A percentile compares a stretch with the other conserved stretches of the same genome.
Evolutionary conservation across 257 asterid species (phyloP).

Genomic region (Primulina eburnea): DNA sequence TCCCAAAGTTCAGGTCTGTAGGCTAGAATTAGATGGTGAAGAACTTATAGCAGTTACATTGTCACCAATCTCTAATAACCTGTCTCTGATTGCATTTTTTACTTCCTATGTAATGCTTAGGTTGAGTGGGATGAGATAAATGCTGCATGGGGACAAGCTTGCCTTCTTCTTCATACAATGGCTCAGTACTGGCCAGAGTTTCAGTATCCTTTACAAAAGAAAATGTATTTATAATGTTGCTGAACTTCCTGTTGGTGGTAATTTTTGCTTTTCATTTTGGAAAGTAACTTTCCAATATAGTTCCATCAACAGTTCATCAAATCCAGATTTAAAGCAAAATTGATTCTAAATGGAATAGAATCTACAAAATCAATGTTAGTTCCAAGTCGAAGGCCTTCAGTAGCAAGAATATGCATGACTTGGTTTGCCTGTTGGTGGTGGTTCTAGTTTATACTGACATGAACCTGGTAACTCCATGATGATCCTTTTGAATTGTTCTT

Average conservation of each 20-base stretch:
- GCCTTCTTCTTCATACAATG: slow-evolving; percentile 98
- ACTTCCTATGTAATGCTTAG: slow-evolving; percentile 32
- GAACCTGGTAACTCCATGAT: slow-evolving; percentile 3
- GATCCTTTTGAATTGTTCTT: slow-evolving; percentile 33
- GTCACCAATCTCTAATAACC: slow-evolving; percentile 10
- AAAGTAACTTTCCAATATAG: no score
- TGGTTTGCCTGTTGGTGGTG: slow-evolving; percentile 4
- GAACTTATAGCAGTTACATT: slow-evolving; percentile 19
- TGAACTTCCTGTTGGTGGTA: slow-evolving; percentile 7
- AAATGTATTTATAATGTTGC: background rate
- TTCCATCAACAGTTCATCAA: background rate
- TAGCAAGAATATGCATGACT: background rate
- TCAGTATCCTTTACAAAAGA: slow-evolving; percentile 58
- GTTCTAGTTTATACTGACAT: slow-evolving; percentile 10
- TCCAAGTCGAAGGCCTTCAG: background rate
- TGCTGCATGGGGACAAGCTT: slow-evolving; percentile 99
- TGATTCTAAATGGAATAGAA: background rate
- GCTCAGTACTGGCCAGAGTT: slow-evolving; percentile 95
- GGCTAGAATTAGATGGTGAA: slow-evolving; percentile 18
- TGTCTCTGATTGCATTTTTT: background rate
- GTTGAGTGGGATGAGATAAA: slow-evolving; percentile 99
- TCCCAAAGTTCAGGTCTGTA: slow-evolving; percentile 77
- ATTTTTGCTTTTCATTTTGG: background rate
- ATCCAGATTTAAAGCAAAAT: background rate
- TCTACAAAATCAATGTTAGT: background rate